These are phyloP conservation scores for Neobulgaria alba DNA, from an alignment of 2,329 filamentous ascomycete genomes.

Conservation along the genomic window DNA sequence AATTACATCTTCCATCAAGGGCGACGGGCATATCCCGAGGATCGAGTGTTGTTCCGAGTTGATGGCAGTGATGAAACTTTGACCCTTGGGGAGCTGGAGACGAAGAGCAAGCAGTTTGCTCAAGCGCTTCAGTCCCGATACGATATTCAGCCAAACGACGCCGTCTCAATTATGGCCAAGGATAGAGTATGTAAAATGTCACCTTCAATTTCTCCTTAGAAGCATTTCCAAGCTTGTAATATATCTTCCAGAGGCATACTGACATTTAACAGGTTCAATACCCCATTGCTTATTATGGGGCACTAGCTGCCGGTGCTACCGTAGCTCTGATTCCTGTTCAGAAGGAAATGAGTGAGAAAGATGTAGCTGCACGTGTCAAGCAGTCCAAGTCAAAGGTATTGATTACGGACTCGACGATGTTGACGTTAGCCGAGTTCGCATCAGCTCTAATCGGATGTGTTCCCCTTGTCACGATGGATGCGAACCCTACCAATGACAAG, in stretches of 20 bases:
- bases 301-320: neutral
- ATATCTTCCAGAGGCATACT: neutral
- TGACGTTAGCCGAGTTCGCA: neutral
- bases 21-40: neutral
- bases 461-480: neutral
- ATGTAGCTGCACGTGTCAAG: neutral
- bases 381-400: neutral
- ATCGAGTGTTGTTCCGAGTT: neutral
- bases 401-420: neutral
- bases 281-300: neutral
- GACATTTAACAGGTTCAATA: neutral
- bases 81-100: neutral
- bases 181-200: neutral
- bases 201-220: neutral
- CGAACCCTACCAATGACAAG: neutral
- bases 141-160: neutral
- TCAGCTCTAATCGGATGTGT: neutral
- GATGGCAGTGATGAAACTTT: neutral
- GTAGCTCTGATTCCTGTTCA: neutral
- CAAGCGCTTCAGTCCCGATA: neutral
- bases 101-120: neutral
- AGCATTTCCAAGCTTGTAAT: neutral
- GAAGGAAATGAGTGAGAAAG: neutral
- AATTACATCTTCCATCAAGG: neutral
- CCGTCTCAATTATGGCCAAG: neutral